Percentiles rank a stretch among this genome's conserved stretches.
Evolutionary conservation across 1,139 yeast genomes (phyloP).

Genomic region (Zygosaccharomyces pseudobailii): DNA sequence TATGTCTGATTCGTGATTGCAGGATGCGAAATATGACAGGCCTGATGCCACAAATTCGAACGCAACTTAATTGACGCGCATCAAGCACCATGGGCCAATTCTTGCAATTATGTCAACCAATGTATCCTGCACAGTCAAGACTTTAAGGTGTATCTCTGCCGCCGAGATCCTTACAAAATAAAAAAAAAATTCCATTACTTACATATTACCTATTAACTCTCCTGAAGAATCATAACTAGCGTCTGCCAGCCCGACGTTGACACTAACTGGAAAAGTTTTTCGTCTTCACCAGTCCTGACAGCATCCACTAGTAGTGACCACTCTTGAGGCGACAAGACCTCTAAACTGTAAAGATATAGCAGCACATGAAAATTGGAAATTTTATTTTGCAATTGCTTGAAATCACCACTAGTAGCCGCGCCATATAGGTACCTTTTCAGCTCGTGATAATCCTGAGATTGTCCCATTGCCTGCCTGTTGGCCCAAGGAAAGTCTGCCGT

Average conservation of each 20-base stretch:
- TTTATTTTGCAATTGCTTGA: slow-evolving; percentile 39
- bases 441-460: slow-evolving; percentile 59
- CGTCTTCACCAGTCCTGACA: slow-evolving; percentile 41
- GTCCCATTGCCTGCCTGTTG: slow-evolving; percentile 71
- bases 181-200: not conserved
- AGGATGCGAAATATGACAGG: no score
- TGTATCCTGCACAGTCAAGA: no score
- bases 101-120: no score
- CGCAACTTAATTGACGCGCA: no score
- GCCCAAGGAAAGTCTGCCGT: slow-evolving; percentile 60
- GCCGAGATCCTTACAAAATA: not conserved
- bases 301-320: slow-evolving; percentile 42
- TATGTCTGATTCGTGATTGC: no score
- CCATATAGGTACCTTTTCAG: slow-evolving; percentile 45
- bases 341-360: slow-evolving; percentile 49
- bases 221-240: slow-evolving; percentile 32
- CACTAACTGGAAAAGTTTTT: slow-evolving; percentile 47
- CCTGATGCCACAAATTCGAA: no score
- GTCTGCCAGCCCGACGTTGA: slow-evolving; percentile 36
- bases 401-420: slow-evolving; percentile 34
- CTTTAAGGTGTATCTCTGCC: not conserved
- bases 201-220: slow-evolving; percentile 13
- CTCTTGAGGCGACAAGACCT: slow-evolving; percentile 52
- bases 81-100: no score
- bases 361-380: slow-evolving; percentile 71